Evolutionary conservation across 164 flowering plant genomes (phyloP).

Genomic region (Aristolochia contorta): DNA sequence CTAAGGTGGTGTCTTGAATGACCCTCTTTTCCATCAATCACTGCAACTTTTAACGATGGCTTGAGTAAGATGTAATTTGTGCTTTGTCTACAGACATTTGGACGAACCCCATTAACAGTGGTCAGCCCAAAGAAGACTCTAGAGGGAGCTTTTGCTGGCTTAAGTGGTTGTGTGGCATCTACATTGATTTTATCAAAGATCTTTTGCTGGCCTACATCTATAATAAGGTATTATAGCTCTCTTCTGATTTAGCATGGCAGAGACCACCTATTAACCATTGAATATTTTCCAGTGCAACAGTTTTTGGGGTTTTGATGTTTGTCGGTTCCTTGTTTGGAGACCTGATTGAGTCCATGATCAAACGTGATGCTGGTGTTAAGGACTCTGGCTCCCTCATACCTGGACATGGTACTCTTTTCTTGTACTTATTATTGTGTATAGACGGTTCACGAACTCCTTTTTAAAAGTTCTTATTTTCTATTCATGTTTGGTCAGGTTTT

Average conservation of each 20-base stretch:
- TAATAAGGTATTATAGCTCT: slow-evolving; percentile 43
- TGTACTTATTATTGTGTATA: too few species aligned
- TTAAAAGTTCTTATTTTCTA: not conserved
- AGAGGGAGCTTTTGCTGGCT: slow-evolving; percentile 85
- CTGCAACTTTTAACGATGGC: not conserved
- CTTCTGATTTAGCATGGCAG: not conserved
- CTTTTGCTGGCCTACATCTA: slow-evolving; percentile 72
- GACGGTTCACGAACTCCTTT: too few species aligned
- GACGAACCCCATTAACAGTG: slow-evolving; percentile 79
- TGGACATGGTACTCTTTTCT: slow-evolving; percentile 66
- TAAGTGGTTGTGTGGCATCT: slow-evolving; percentile 76
- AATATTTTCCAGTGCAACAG: slow-evolving; percentile 45
- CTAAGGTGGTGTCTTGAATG: too few species aligned
- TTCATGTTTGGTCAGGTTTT: not conserved
- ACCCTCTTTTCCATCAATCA: not conserved
- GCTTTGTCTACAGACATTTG: slow-evolving; percentile 61
- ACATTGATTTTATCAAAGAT: slow-evolving; percentile 52
- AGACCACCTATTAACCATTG: slow-evolving; percentile 3
- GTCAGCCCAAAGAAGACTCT: slow-evolving; percentile 98
- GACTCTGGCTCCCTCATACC: slow-evolving; percentile 96
- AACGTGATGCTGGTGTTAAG: slow-evolving; percentile 98
- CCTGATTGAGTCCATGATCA: slow-evolving; percentile 92
- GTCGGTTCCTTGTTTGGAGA: slow-evolving; percentile 94
- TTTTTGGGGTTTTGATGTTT: slow-evolving; percentile 75
- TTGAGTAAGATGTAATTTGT: not conserved